Conservation (phyloP, 768 basidiomycete genomes). For the Suillus tomentosus region DNA sequence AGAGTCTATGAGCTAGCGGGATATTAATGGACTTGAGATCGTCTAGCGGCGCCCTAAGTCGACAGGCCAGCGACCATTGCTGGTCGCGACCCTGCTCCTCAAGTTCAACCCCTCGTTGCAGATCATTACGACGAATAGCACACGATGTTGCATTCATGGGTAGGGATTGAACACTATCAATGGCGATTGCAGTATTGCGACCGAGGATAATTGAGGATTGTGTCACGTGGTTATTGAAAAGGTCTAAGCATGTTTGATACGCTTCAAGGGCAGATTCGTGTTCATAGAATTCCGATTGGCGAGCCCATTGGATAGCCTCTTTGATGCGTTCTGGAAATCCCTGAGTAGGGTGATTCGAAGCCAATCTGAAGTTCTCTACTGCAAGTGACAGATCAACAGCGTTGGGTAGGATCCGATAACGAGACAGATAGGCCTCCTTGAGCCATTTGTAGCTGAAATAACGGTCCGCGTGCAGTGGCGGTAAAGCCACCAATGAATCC, state of each 20-base stretch:
- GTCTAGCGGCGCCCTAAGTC: conserved; percentile 29
- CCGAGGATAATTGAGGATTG: conserved; percentile 1
- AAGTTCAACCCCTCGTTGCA: conserved; percentile 26
- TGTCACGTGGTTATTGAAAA: conserved; percentile 10
- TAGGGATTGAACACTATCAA: neutral
- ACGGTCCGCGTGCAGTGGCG: neutral
- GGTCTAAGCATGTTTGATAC: conserved; percentile 1
- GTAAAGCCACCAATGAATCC: neutral
- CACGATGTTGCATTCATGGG: conserved; percentile 14
- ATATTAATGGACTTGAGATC: conserved; percentile 15
- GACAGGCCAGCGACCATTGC: conserved; percentile 29
- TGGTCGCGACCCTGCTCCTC: conserved; percentile 31
- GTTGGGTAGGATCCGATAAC: neutral
- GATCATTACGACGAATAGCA: conserved; percentile 19
- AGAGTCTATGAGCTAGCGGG: conserved; percentile 15
- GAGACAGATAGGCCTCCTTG: conserved; percentile 1
- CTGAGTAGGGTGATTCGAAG: neutral
- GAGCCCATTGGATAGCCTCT: conserved; percentile 1
- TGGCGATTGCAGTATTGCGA: neutral
- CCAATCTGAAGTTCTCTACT: conserved; percentile 1
- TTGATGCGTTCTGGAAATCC: neutral
- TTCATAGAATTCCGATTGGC: neutral
- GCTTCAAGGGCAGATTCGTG: conserved; percentile 14
- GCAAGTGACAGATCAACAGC: neutral
- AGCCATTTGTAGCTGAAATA: conserved; percentile 2